Evolutionary conservation across 1,284 basidiomycete genomes (phyloP), one percentile per base, ranked within the genome.

Genomic region (Volvariella surrecta): DNA sequence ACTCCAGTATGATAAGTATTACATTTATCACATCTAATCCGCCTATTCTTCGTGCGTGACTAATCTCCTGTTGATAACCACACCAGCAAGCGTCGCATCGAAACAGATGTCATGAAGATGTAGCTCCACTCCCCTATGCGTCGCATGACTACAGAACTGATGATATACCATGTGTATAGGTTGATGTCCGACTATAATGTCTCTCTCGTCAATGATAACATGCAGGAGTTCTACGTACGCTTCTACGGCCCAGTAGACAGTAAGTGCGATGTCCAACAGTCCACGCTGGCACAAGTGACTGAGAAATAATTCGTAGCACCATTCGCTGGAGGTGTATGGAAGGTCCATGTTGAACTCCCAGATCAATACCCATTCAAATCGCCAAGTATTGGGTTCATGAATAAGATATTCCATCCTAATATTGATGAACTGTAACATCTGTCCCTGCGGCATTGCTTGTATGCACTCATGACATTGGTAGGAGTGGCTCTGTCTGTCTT

Each of bases 31-130:
- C 21, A 22, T 17, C 32, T 32, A 19, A 38, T 24, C 37, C 37
- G 42, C 16, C 37, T 47, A 28, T 11, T 6, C 11, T 28, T 32
- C 45, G 28, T 37, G 30, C n/a, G 45, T 22, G 31, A 18, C 45
- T 47, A 28, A 48, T 48, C 31, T 18, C 41, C 16, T 44, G 42
- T 35, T 18, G 20, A 30, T 60, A 48, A 61, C 49, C 58, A 73
- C 70, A 59, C 69, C 47, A 67, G 63, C 58, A 97, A 93, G 67
- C 87, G 95, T 52, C 85, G 95, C 48, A 95, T 97, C 62, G 95
- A 99, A 68, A 98, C 93, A 42, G 95, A 99, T 73, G 93, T 99
- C 46, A 97, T 98, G 93, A 98, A 97, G 72, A 73, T 99, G 94
- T 96, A 62, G n/a, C 37, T 35, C 28, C 42, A 40, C 39, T 32